A percentile compares a stretch with the other conserved stretches of the same genome.
Evolutionary conservation across 192 early-diverging fungal genomes (phyloP).

Genomic region (Coemansia sp.): DNA sequence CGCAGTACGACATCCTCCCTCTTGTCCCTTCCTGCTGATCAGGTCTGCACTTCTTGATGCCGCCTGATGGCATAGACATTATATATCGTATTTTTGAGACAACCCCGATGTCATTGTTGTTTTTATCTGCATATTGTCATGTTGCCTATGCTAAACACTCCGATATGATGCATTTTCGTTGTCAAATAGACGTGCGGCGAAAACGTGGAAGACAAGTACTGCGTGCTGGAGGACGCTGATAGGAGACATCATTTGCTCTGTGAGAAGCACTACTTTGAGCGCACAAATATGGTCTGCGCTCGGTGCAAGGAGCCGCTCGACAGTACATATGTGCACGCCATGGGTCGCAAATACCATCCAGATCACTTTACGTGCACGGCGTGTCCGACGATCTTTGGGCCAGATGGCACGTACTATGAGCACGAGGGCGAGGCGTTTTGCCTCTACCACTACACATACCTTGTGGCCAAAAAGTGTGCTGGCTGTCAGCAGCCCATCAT

Average conservation of each 20-base stretch:
- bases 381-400: constrained; percentile 90
- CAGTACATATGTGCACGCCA: constrained; percentile 89
- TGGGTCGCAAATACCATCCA: constrained; percentile 93
- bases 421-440: constrained; percentile 93
- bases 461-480: constrained; percentile 91
- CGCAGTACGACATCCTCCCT: constrained; percentile 8
- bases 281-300: constrained; percentile 54
- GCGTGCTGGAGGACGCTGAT: constrained; percentile 41
- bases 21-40: constrained; percentile 1
- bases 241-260: constrained; percentile 42
- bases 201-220: constrained; percentile 45
- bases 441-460: constrained; percentile 89
- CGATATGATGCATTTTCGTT: constrained; percentile 2
- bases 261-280: constrained; percentile 51
- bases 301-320: constrained; percentile 88
- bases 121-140: constrained; percentile 3
- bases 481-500: constrained; percentile 95
- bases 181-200: constrained; percentile 35
- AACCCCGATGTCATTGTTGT: constrained; percentile 13
- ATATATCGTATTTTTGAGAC: neutral
- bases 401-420: constrained; percentile 96
- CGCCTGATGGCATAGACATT: neutral
- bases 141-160: neutral
- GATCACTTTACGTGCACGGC: constrained; percentile 97
- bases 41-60: constrained; percentile 1